Evolutionary conservation across 2,329 filamentous ascomycete genomes (phyloP).

Genomic region (Botrytis tulipae): DNA sequence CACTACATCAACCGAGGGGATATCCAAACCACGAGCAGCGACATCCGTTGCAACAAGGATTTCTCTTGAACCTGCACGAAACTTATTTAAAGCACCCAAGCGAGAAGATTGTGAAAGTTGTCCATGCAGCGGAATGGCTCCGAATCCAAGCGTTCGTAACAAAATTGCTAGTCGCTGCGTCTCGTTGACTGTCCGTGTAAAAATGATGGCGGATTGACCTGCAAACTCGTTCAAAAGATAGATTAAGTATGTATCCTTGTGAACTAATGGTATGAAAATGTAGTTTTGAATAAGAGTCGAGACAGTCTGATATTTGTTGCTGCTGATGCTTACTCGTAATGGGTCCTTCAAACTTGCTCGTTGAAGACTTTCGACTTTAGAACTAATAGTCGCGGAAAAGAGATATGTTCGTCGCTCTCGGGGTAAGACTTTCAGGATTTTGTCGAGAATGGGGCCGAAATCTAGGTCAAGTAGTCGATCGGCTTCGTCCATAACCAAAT

Average conservation of each 20-base stretch:
- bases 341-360: conserved; percentile 85
- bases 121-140: conserved; percentile 88
- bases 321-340: conserved; percentile 75
- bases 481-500: conserved; percentile 92
- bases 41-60: conserved; percentile 93
- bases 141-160: conserved; percentile 79
- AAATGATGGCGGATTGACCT: conserved; percentile 86
- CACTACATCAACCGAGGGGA: conserved; percentile 85
- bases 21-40: conserved; percentile 89
- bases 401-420: conserved; percentile 77
- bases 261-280: conserved; percentile 78
- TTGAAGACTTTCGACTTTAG: conserved; percentile 89
- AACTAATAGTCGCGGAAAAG: conserved; percentile 92
- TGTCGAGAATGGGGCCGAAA: conserved; percentile 89
- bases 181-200: conserved; percentile 89
- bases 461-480: conserved; percentile 90
- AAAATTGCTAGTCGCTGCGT: conserved; percentile 82
- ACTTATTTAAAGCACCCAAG: conserved; percentile 85
- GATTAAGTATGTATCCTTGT: conserved; percentile 89
- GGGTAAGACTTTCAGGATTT: conserved; percentile 86
- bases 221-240: conserved; percentile 82
- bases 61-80: conserved; percentile 74
- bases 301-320: conserved; percentile 86
- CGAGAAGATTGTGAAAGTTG: conserved; percentile 86
- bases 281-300: conserved; percentile 84